Evolutionary conservation across 2,329 filamentous ascomycete genomes (phyloP), one percentile per base, ranked within the genome.

Genomic region (Plenodomus lindquistii): DNA sequence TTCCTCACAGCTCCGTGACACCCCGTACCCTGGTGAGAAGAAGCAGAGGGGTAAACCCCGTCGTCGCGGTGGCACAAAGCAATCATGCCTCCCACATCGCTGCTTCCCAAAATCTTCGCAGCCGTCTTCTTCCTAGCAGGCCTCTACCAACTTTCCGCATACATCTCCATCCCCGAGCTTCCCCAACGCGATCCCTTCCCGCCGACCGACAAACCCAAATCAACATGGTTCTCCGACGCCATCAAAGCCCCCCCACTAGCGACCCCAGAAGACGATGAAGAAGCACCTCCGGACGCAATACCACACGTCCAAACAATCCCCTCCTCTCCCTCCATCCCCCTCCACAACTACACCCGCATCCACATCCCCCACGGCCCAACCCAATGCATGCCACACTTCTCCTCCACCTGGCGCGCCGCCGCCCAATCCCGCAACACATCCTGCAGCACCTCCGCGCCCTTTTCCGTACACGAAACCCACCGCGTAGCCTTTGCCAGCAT

Each of bases 401-500:
- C 34, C 43, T 18, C 40, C 11, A 35, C 48, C 15, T 46, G 48
- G 48, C 56, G 55, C 40, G 36, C n/a, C 29, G 45, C 24, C 13
- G 46, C 48, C 10, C 20, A 38, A 18, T 40, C 22, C 31, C 54
- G 48, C 11, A 54, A 44, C n/a, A 35, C 44, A 7, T 54, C 56
- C 17, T 63, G 60, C 42, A 34, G 49, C 13, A 52, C 45, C 3
- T 50, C 54, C 27, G 48, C 60, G 11, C 57, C 57, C 2, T 58
- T 61, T 27, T 21, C 42, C 15, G 24, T 39, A 1, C 20, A 47
- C 29, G 48, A 52, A 29, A 41, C 48, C 7, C 61, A 57, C 18
- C 50, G 54, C 17, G 40, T 48, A n/a, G 54, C 48, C 6, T 66
- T 76, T 18, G 73, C 70, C 16, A 73, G 71, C 18, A 70, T 72